Evolutionary conservation across 164 flowering plant species (phyloP), one percentile per base, ranked within the genome.

Genomic region (Magnolia changhungtana): DNA sequence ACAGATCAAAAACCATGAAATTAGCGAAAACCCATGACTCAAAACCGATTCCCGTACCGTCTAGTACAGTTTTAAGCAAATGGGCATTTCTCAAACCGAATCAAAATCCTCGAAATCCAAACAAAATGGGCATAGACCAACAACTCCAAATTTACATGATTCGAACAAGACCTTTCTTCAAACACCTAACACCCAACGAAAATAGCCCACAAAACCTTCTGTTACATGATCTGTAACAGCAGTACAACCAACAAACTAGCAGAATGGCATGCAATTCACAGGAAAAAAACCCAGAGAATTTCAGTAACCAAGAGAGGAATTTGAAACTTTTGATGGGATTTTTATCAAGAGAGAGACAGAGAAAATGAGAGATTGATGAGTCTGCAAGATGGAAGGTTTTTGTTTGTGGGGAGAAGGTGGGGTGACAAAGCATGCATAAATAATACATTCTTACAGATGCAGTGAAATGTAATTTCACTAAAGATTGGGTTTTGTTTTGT

Each of bases 101-200:
- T 4, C 59, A 55, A 55, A 55, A 55, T 14, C 59, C 59, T 9
- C 14, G 16, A 55, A 55, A 9, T 55, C 14, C 9, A 55, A 9
- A 55, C 78, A 85, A 75, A 61, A 74, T 29, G 50, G 45, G 67
- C 24, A 27, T 23, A 37, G 52, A 20, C 16, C 70, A 37, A 18
- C 21, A 68, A 71, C 61, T 8, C 13, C 59, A 9, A 55, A 55
- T 37, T 85, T 83, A 86, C 89, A 88, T 87, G 81, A 75, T 72
- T n/a, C 52, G 73, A 61, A 71, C 71, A 24, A 74, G 74, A 69
- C 78, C 77, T 73, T 69, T 78, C 71, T 52, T 16, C 69, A 82
- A 75, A 67, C 67, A 70, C 31, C 67, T 50, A n/a, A 74, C 58
- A 49, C 1, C 49, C 4, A 5, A 29, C 69, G 69, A 77, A 65